These are phyloP conservation scores for Fusarium paranaense DNA, from an alignment of 2,329 filamentous ascomycete genomes.

Conservation along the genomic window DNA sequence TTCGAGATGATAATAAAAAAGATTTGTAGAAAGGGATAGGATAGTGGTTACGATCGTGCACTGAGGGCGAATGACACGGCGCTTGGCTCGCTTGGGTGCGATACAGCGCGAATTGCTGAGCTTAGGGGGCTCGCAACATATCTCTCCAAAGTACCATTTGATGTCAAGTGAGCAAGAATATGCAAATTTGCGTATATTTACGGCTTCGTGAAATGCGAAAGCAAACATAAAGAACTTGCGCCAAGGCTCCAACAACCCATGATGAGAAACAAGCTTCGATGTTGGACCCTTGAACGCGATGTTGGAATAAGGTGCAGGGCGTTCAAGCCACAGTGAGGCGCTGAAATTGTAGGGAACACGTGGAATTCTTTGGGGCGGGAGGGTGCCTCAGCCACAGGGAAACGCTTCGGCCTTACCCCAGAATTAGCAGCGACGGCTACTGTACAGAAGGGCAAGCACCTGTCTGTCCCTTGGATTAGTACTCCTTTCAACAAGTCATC, in stretches of 20 bases:
- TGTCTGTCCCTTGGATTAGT: slow-evolving; percentile 13
- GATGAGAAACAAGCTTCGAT: not conserved
- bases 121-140: too few species aligned
- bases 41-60: too few species aligned
- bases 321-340: slow-evolving; percentile 1
- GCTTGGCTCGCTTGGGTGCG: too few species aligned
- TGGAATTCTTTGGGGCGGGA: slow-evolving; percentile 2
- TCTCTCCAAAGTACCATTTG: too few species aligned
- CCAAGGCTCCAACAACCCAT: not conserved
- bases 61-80: too few species aligned
- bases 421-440: slow-evolving; percentile 18
- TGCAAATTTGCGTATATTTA: too few species aligned
- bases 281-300: not conserved
- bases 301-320: not conserved
- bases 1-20: too few species aligned
- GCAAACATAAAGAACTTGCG: too few species aligned
- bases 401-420: slow-evolving; percentile 18
- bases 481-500: slow-evolving; percentile 36
- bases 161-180: too few species aligned
- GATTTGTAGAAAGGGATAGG: too few species aligned
- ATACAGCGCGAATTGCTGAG: too few species aligned
- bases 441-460: slow-evolving; percentile 9
- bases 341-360: not conserved
- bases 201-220: too few species aligned
- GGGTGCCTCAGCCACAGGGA: slow-evolving; percentile 23